Evolutionary conservation across 1,284 basidiomycete species (phyloP).

Genomic region (Boletus albobrunnescens): DNA sequence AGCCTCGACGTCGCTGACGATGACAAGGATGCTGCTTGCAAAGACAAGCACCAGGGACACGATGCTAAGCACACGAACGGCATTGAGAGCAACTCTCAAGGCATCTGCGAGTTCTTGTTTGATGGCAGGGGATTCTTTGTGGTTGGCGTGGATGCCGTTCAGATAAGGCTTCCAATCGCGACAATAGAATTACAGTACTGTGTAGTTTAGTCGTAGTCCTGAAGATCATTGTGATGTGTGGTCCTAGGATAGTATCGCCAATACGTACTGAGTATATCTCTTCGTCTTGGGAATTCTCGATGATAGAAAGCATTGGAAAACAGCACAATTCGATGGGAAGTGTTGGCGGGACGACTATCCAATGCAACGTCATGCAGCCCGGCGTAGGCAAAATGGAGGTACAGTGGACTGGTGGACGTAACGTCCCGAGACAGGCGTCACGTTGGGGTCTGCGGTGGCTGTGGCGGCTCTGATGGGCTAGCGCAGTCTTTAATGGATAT

Average conservation of each 20-base stretch:
- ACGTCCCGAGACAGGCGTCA: slow-evolving; percentile 60
- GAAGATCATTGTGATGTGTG: too few relatives aligned
- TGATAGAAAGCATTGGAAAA: too few relatives aligned
- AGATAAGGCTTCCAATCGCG: slow-evolving; percentile 9
- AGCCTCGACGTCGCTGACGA: slow-evolving; percentile 76
- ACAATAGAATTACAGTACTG: too few relatives aligned
- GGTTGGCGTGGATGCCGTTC: slow-evolving; percentile 4
- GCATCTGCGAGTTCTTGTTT: slow-evolving; percentile 2
- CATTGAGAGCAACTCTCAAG: slow-evolving; percentile 60
- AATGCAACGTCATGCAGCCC: slow-evolving; percentile 48
- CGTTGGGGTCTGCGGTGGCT: slow-evolving; percentile 45
- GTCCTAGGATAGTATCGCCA: too few relatives aligned
- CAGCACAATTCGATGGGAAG: slow-evolving; percentile 48
- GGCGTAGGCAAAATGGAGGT: slow-evolving; percentile 55
- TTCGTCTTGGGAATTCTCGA: too few relatives aligned
- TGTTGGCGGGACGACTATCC: slow-evolving; percentile 39
- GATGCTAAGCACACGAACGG: slow-evolving; percentile 73
- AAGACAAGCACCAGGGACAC: slow-evolving; percentile 76
- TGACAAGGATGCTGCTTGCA: slow-evolving; percentile 75
- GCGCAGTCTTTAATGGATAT: not conserved
- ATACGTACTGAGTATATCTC: too few relatives aligned
- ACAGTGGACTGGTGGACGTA: slow-evolving; percentile 45
- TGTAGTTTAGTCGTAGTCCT: too few relatives aligned
- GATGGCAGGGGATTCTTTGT: slow-evolving; percentile 13
- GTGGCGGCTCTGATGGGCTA: slow-evolving; percentile 45